These are phyloP conservation scores for Bombardia bombarda DNA, from an alignment of 495 filamentous ascomycete genomes.

Conservation along the genomic window DNA sequence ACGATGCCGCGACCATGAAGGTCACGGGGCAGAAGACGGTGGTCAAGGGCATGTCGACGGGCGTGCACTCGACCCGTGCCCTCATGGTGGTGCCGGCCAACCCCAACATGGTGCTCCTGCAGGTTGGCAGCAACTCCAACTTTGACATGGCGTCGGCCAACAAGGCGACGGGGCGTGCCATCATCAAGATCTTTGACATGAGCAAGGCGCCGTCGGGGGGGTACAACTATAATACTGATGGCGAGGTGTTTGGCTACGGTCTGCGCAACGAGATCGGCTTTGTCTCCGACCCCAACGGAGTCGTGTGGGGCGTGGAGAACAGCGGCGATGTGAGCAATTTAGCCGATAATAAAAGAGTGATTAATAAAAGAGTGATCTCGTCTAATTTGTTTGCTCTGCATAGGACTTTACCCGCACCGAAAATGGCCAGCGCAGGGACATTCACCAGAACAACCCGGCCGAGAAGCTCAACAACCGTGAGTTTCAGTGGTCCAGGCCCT, in stretches of 20 bases:
- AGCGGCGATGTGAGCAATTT: constrained; percentile 55
- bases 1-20: constrained; percentile 39
- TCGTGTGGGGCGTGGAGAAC: constrained; percentile 63
- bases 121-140: constrained; percentile 52
- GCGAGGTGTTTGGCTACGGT: constrained; percentile 55
- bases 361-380: too few species aligned
- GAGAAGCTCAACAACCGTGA: constrained; percentile 65
- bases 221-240: constrained; percentile 44
- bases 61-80: constrained; percentile 54
- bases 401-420: constrained; percentile 28
- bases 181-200: constrained; percentile 56
- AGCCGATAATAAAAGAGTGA: too few species aligned
- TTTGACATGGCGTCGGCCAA: constrained; percentile 43
- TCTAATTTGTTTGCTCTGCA: too few species aligned
- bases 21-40: constrained; percentile 40
- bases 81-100: constrained; percentile 48
- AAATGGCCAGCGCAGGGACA: constrained; percentile 41
- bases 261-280: constrained; percentile 63
- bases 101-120: constrained; percentile 45
- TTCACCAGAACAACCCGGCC: constrained; percentile 60
- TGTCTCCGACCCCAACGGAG: constrained; percentile 49
- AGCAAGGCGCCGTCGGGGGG: constrained; percentile 30
- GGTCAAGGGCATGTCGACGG: constrained; percentile 48
- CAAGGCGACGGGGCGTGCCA: constrained; percentile 45
- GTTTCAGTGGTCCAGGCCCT: too few species aligned